phyloP scores from a whole-genome alignment of 1,284 basidiomycete species.

The Ceratobasidium sp. region DNA sequence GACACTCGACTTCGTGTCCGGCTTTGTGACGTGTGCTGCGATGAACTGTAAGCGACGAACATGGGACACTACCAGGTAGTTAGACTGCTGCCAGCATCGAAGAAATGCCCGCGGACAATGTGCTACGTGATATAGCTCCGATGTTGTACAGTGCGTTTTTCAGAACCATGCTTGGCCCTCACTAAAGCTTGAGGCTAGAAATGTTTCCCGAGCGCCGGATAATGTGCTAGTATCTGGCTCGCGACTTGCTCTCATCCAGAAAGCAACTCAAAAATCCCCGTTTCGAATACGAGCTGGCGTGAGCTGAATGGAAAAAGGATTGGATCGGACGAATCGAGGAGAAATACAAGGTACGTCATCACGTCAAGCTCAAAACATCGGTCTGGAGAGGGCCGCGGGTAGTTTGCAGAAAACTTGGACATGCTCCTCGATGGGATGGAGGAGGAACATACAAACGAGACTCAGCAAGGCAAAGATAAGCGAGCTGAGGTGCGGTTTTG shows the following conservation, averaged over 20 bases:
- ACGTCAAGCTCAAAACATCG: neutral
- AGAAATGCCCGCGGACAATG: neutral
- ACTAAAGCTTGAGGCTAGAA: neutral
- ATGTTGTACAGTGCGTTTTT: neutral
- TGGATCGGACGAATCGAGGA: neutral
- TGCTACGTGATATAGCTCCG: neutral
- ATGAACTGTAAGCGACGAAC: neutral
- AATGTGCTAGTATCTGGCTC: neutral
- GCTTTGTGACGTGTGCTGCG: neutral
- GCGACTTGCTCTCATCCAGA: neutral
- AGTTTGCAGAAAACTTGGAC: neutral
- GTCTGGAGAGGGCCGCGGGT: too few relatives aligned
- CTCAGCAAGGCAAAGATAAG: neutral
- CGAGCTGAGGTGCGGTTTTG: too few relatives aligned
- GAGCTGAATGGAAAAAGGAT: neutral
- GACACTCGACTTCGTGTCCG: neutral
- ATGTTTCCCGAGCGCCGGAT: neutral
- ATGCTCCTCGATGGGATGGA: neutral
- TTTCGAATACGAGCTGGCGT: too few relatives aligned
- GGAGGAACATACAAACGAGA: neutral
- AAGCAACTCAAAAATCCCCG: too few relatives aligned
- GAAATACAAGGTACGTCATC: neutral
- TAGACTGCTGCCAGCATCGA: neutral
- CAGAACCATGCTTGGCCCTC: neutral
- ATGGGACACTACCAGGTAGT: too few relatives aligned